These are phyloP conservation scores for Penicillium griseofulvum DNA, from an alignment of 2,329 filamentous ascomycete genomes.

Conservation along the genomic window DNA sequence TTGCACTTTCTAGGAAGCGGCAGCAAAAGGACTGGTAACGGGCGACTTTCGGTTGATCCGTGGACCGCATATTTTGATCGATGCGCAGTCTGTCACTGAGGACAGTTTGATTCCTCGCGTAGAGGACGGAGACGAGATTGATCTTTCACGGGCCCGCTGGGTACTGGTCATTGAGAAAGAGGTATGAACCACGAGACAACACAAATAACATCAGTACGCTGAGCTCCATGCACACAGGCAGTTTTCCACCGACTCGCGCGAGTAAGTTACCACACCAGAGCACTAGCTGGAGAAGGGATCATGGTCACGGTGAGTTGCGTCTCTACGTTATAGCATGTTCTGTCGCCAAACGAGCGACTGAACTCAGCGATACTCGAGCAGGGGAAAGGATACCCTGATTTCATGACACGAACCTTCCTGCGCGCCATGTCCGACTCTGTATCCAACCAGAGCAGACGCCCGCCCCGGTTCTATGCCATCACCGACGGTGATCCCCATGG, in stretches of 20 bases:
- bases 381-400: conserved; percentile 65
- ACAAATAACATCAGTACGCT: background rate
- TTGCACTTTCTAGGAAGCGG: conserved; percentile 36
- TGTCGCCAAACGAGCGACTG: background rate
- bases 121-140: conserved; percentile 45
- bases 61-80: conserved; percentile 29
- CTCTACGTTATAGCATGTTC: background rate
- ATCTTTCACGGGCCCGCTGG: conserved; percentile 52
- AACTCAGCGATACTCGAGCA: conserved; percentile 22
- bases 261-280: conserved; percentile 46
- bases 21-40: conserved; percentile 44
- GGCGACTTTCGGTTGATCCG: conserved; percentile 34
- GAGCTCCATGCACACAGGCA: conserved; percentile 43
- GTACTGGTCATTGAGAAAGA: conserved; percentile 65
- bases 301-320: conserved; percentile 52
- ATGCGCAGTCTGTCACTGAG: conserved; percentile 40
- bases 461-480: conserved; percentile 51
- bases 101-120: conserved; percentile 55
- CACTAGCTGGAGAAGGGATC: conserved; percentile 48
- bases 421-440: conserved; percentile 42
- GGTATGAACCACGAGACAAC: conserved; percentile 33
- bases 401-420: conserved; percentile 56
- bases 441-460: conserved; percentile 23
- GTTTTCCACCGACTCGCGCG: conserved; percentile 58
- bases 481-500: conserved; percentile 64